Base-by-base conservation (phyloP, 495 filamentous ascomycete genomes). In the Hypomontagnella monticulosa region DNA sequence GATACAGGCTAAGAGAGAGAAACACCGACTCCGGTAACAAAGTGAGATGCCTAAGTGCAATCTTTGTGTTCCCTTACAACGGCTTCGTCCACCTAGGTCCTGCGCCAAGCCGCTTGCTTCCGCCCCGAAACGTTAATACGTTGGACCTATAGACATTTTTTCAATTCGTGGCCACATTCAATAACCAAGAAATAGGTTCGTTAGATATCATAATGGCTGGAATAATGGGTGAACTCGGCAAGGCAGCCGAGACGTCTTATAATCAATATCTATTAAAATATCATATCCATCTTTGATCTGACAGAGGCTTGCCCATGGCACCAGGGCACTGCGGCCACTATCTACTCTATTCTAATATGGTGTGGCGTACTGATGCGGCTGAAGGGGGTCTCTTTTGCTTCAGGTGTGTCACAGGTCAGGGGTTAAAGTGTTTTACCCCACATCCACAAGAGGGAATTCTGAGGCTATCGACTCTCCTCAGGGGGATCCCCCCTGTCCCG, bases 341-440 rank as follows among this genome's bases (percentile, higher is more conserved):
- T 3, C 23, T 27, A 27, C 23, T 27, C 23, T 27, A 27, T 23
- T 46, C 11, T 23, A 9, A 46, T 43, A 55, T 54, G 33, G 34
- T 66, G 57, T 66, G 47, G 57, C 60, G 46, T 66, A 51, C 56
- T 52, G 15, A 62, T 61, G 66, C 61, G 63, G 72, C 66, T 64
- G 67, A 65, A 52, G 60, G 59, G 53, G 54, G 46, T 20, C 23
- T 48, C 61, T 18, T 32, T 54, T 81, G 80, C 80, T 67, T 81
- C 81, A 82, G 71, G 60, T 71, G 69, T 77, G 81, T 81, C 75
- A 70, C 78, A 83, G 71, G 73, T 79, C 81, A 79, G 76, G 81
- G 80, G 70, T 76, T 43, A 32, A 50, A 61, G 66, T 61, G 67
- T 67, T 72, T 63, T 71, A 69, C 54, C 57, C 69, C 66, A 75